A percentile compares a stretch with the other conserved stretches of the same genome.
Evolutionary conservation across 306 rosid species (phyloP).

Genomic region (Coriaria nepalensis): DNA sequence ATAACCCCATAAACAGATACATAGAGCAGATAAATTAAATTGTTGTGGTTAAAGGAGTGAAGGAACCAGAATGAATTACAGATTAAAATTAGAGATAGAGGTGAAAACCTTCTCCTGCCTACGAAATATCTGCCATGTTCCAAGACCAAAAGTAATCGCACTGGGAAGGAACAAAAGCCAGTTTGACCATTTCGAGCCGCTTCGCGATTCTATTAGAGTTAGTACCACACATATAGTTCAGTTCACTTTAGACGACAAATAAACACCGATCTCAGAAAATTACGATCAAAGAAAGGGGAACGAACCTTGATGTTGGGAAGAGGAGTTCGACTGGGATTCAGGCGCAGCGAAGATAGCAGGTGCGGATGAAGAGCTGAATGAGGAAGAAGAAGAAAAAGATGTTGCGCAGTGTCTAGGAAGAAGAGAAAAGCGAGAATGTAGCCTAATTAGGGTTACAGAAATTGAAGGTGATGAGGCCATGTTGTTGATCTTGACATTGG

Average conservation of each 20-base stretch:
- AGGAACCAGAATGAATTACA: background rate
- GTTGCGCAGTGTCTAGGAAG: slow-evolving; percentile 6
- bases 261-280: slow-evolving; percentile 3
- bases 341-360: slow-evolving; percentile 26
- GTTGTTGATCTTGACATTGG: slow-evolving; percentile 7
- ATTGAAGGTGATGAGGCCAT: slow-evolving; percentile 32
- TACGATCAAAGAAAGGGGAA: background rate
- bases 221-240: background rate
- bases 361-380: slow-evolving; percentile 19
- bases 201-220: slow-evolving; percentile 20
- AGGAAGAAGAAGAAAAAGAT: slow-evolving; percentile 19
- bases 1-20: background rate
- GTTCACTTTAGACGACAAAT: background rate
- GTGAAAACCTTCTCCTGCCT: slow-evolving; percentile 67
- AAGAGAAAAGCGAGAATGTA: slow-evolving; percentile 19
- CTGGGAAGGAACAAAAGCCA: slow-evolving; percentile 83
- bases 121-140: slow-evolving; percentile 89
- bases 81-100: background rate
- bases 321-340: slow-evolving; percentile 27
- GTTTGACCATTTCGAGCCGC: slow-evolving; percentile 45
- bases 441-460: slow-evolving; percentile 26
- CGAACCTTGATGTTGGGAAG: slow-evolving; percentile 41
- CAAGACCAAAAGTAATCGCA: slow-evolving; percentile 86
- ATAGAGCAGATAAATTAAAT: background rate
- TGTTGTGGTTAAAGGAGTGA: background rate